Evolutionary conservation across 768 basidiomycete species (phyloP), one percentile per base, ranked within the genome.

Genomic region (Mrakia frigida): DNA sequence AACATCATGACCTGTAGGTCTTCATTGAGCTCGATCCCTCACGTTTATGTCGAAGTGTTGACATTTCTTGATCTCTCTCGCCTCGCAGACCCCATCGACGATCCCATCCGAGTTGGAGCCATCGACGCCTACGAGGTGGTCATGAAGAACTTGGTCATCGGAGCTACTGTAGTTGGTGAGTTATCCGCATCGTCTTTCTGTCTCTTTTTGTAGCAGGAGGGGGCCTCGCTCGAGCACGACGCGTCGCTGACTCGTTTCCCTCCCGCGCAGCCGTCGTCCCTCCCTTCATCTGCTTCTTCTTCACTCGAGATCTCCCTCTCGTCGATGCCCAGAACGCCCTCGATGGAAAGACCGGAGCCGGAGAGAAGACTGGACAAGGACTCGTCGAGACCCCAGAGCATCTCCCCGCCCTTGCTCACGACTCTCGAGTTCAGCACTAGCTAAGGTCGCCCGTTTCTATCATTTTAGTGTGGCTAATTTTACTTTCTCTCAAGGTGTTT

Each of bases 301-400:
- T 88, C 90, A 85, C 87, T 88, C 21, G 84, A 91, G 80, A 89
- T 88, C 86, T 86, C 87, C 77, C 56, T 28, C 88, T 93, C 70
- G 88, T 89, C 23, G 88, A 90, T 79, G 84, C 84, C 56, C 91
- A 92, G 82, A 92, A 91, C 81, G 89, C 90, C 0, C 86, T 90
- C 23, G 90, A 91, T 79, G 56, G 56, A 21, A 50, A 78, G 78
- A 25, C 81, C 81, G 67, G 83, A 82, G 70, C 73, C 81, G 23
- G 79, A 81, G 3, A 82, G 82, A 13, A 71, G 79, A 56, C 77
- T 77, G 23, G 79, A 77, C n/a, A 70, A 61, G 69, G 80, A 56
- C 56, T 56, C 56, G 56, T 56, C n/a, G 56, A 56, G 9, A 56
- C 56, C 1, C 56, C 56, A 4, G 56, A 25, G 23, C 56, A 56